A percentile compares a stretch with the other conserved stretches of the same genome.
phyloP scores from a whole-genome alignment of 352 stramenopile genomes.

The Globisporangium takayamanum region DNA sequence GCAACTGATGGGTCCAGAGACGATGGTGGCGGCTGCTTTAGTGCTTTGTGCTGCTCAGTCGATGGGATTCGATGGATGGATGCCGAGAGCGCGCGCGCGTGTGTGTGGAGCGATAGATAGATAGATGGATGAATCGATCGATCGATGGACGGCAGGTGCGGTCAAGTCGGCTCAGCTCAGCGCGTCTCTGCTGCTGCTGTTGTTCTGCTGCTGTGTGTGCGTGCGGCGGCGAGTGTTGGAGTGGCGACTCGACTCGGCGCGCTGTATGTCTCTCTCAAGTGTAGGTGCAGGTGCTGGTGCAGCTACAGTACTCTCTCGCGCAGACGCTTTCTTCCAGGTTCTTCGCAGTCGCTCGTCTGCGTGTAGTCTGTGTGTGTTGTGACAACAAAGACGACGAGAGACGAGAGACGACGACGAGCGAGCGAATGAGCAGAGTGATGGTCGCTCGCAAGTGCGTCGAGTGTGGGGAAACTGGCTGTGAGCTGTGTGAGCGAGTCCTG shows the following conservation, averaged over 20 bases:
- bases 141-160: neutral
- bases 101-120: slow-evolving; percentile 4
- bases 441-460: no score
- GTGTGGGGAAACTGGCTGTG: no score
- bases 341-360: neutral
- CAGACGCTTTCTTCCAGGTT: neutral
- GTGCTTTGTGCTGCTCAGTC: neutral
- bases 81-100: neutral
- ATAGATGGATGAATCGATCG: slow-evolving; percentile 8
- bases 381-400: neutral
- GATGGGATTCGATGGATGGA: neutral
- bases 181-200: neutral
- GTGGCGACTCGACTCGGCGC: neutral
- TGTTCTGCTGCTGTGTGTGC: slow-evolving; percentile 1
- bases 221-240: neutral
- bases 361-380: neutral
- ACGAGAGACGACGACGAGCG: neutral
- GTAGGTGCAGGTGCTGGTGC: neutral
- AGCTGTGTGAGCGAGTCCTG: no score
- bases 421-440: no score
- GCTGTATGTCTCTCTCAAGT: neutral
- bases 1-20: slow-evolving; percentile 2
- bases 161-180: neutral
- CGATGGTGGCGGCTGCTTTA: neutral
- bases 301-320: neutral